phyloP scores from a whole-genome alignment of 2,329 filamentous ascomycete genomes.

The Onygena corvina region DNA sequence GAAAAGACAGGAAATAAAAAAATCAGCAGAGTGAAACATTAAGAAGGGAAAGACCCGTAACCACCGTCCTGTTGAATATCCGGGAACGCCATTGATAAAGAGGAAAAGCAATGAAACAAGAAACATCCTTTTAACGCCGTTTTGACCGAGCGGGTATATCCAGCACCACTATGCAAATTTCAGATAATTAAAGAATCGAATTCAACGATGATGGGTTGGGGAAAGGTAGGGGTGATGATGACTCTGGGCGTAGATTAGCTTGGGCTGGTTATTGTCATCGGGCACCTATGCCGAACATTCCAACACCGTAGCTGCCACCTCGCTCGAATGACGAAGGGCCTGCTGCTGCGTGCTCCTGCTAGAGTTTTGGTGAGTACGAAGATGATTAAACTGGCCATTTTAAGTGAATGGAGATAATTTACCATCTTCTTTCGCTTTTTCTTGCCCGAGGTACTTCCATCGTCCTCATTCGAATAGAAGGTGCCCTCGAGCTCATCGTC shows the following conservation, averaged over 20 bases:
- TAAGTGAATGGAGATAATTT: not conserved
- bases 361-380: constrained; percentile 10
- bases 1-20: not conserved
- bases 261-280: constrained; percentile 24
- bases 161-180: constrained; percentile 37
- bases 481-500: constrained; percentile 32
- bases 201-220: constrained; percentile 20
- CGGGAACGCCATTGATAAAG: constrained; percentile 1
- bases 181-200: constrained; percentile 15
- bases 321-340: constrained; percentile 31
- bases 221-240: constrained; percentile 12
- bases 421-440: constrained; percentile 41
- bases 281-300: constrained; percentile 36
- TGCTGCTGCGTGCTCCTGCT: constrained; percentile 32
- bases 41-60: constrained; percentile 6
- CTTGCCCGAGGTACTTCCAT: constrained; percentile 27
- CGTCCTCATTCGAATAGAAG: constrained; percentile 35
- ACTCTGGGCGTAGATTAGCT: constrained; percentile 9
- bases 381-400: constrained; percentile 6
- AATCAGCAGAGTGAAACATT: constrained; percentile 3
- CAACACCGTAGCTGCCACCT: constrained; percentile 33
- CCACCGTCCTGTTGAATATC: constrained; percentile 6
- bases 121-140: constrained; percentile 14
- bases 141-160: constrained; percentile 35
- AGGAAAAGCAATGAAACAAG: not conserved